Percentiles rank a stretch among this genome's conserved stretches.
phyloP scores from a whole-genome alignment of 306 rosid genomes.

The Cicer cuneatum region DNA sequence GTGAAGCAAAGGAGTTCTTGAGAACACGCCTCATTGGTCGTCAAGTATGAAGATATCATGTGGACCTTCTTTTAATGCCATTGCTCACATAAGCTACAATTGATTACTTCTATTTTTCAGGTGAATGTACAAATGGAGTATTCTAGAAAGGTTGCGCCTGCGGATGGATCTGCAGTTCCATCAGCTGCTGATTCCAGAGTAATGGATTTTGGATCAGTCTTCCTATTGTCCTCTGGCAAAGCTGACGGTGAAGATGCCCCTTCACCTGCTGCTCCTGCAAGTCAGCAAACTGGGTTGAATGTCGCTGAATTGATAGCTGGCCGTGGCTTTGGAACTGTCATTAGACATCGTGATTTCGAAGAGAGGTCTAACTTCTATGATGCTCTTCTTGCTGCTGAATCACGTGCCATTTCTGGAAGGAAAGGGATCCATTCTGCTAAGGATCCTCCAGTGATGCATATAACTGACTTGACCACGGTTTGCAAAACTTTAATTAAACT shows the following conservation, averaged over 20 bases:
- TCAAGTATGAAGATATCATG: constrained; percentile 63
- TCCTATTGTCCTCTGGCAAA: constrained; percentile 62
- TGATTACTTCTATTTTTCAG: constrained; percentile 52
- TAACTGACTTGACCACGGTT: constrained; percentile 84
- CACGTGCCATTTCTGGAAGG: constrained; percentile 80
- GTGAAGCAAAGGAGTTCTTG: constrained; percentile 97
- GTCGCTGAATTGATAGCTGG: constrained; percentile 74
- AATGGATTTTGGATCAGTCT: constrained; percentile 98
- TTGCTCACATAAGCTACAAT: constrained; percentile 28
- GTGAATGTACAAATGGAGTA: constrained; percentile 97
- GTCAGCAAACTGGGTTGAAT: constrained; percentile 72
- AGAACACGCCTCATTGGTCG: constrained; percentile 90
- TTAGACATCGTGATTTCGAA: constrained; percentile 96
- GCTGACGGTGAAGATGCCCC: constrained; percentile 72
- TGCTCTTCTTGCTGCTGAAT: constrained; percentile 94
- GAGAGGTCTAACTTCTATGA: constrained; percentile 94
- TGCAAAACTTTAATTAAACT: constrained; percentile 41
- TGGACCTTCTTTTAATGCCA: constrained; percentile 35
- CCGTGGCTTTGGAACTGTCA: constrained; percentile 94
- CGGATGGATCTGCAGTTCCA: constrained; percentile 65
- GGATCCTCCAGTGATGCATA: constrained; percentile 97
- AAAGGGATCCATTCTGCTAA: constrained; percentile 92
- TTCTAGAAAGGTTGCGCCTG: constrained; percentile 71
- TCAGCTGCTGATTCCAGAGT: constrained; percentile 74
- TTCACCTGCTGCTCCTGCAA: constrained; percentile 56